phyloP scores from a whole-genome alignment of 495 filamentous ascomycete species.

The Podospora bellae-mahoneyi region DNA sequence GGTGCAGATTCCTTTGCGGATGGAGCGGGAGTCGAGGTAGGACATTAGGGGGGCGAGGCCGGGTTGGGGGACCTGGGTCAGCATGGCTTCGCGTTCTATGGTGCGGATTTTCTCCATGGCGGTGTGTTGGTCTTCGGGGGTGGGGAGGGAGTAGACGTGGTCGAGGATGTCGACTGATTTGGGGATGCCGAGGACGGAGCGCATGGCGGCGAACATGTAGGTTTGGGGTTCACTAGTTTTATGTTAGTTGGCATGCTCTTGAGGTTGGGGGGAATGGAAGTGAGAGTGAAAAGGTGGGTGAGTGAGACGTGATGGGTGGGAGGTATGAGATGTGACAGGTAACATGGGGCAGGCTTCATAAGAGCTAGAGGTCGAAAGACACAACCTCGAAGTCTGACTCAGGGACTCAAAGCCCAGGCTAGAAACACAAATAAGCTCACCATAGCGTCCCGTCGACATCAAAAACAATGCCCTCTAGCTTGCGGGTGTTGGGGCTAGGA shows the following conservation, averaged over 20 bases:
- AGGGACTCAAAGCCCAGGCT: too few relatives aligned
- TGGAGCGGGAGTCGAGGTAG: slow-evolving; percentile 63
- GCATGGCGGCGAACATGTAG: slow-evolving; percentile 92
- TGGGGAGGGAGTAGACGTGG: slow-evolving; percentile 73
- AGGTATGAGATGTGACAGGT: too few relatives aligned
- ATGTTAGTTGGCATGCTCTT: not conserved
- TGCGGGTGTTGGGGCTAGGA: slow-evolving; percentile 41
- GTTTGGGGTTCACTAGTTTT: slow-evolving; percentile 72
- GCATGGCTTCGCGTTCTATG: slow-evolving; percentile 80
- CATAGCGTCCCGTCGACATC: slow-evolving; percentile 94
- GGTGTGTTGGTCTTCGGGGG: slow-evolving; percentile 49
- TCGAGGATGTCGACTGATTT: slow-evolving; percentile 78
- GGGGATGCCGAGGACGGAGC: slow-evolving; percentile 61
- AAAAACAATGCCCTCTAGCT: slow-evolving; percentile 80
- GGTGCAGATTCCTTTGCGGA: slow-evolving; percentile 85
- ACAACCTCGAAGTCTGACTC: not conserved
- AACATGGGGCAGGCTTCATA: not conserved
- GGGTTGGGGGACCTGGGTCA: slow-evolving; percentile 69
- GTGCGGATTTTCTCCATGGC: slow-evolving; percentile 70
- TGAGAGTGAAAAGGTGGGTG: not conserved
- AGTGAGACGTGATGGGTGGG: too few relatives aligned
- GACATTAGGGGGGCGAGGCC: slow-evolving; percentile 72
- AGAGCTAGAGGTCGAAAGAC: not conserved
- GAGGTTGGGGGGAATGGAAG: not conserved
- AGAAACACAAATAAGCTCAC: slow-evolving; percentile 48